Percentiles rank a stretch among this genome's conserved stretches.
phyloP scores from a whole-genome alignment of 164 flowering plant genomes.

The Berberis vulgaris region DNA sequence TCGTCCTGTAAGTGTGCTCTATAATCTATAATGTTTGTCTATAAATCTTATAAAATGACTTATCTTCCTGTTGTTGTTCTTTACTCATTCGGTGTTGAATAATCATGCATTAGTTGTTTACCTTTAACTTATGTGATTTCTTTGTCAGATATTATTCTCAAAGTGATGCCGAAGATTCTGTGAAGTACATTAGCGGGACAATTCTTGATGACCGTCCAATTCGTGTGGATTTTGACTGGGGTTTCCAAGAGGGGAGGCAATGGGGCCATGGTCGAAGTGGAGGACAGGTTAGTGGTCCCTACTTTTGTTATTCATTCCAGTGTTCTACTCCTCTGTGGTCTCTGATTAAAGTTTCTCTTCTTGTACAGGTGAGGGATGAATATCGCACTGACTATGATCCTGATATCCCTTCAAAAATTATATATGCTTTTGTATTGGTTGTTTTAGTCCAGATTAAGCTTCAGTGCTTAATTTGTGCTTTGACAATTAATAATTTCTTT shows the following conservation, averaged over 20 bases:
- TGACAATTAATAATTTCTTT: too few relatives aligned
- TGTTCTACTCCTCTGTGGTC: neutral
- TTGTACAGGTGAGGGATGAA: slow-evolving; percentile 86
- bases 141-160: slow-evolving; percentile 75
- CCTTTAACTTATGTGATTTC: slow-evolving; percentile 1
- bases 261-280: slow-evolving; percentile 99
- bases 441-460: too few relatives aligned
- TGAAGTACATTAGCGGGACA: slow-evolving; percentile 93
- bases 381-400: slow-evolving; percentile 98
- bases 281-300: slow-evolving; percentile 59
- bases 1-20: slow-evolving; percentile 53
- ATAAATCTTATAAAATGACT: too few relatives aligned
- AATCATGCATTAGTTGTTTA: neutral
- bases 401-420: slow-evolving; percentile 69
- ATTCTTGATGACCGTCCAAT: slow-evolving; percentile 96
- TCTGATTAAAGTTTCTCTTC: neutral
- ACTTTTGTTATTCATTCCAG: neutral
- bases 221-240: slow-evolving; percentile 99
- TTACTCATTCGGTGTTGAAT: too few relatives aligned
- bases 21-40: neutral
- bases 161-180: slow-evolving; percentile 89
- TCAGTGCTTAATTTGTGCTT: too few relatives aligned
- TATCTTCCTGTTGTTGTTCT: too few relatives aligned
- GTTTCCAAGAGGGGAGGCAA: slow-evolving; percentile 95
- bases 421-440: neutral